These are phyloP conservation scores for Globisporangium spinosum DNA, from an alignment of 352 stramenopile genomes.

Conservation along the genomic window DNA sequence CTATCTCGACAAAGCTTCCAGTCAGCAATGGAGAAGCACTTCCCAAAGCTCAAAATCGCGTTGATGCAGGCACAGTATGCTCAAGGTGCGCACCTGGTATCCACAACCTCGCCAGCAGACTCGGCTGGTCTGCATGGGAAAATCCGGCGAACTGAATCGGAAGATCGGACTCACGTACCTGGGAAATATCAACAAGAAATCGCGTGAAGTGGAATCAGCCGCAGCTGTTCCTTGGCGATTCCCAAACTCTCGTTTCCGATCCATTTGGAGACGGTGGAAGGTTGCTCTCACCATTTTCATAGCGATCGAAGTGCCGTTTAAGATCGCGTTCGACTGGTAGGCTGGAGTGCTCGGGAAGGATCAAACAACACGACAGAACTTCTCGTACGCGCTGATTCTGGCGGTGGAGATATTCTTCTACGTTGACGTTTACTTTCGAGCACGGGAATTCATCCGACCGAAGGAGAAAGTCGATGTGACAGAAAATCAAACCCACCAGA, in stretches of 20 bases:
- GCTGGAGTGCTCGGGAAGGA: slow-evolving; percentile 1
- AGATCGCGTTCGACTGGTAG: slow-evolving; percentile 22
- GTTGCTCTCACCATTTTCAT: slow-evolving; percentile 14
- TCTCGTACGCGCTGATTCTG: slow-evolving; percentile 9
- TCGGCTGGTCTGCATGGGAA: background rate
- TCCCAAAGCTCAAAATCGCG: slow-evolving; percentile 6
- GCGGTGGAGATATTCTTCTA: slow-evolving; percentile 24
- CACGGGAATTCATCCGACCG: slow-evolving; percentile 15
- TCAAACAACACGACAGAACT: background rate
- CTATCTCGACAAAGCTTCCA: slow-evolving; percentile 20
- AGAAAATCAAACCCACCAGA: background rate
- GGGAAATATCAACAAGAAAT: slow-evolving; percentile 17
- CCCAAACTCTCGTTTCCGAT: slow-evolving; percentile 17
- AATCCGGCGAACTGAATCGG: slow-evolving; percentile 1
- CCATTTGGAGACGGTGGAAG: slow-evolving; percentile 18
- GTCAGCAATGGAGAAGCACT: slow-evolving; percentile 13
- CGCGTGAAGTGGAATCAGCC: slow-evolving; percentile 3
- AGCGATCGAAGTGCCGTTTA: slow-evolving; percentile 20
- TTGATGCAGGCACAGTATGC: slow-evolving; percentile 11
- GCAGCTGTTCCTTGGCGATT: slow-evolving; percentile 15
- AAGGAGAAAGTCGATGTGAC: slow-evolving; percentile 1
- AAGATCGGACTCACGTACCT: slow-evolving; percentile 15
- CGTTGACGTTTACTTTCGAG: slow-evolving; percentile 21
- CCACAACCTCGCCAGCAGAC: background rate
- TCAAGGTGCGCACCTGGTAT: background rate